A percentile compares a stretch with the other conserved stretches of the same genome.
Conservation (phyloP, 2,329 filamentous ascomycete species). For the Verticillium dahliae region DNA sequence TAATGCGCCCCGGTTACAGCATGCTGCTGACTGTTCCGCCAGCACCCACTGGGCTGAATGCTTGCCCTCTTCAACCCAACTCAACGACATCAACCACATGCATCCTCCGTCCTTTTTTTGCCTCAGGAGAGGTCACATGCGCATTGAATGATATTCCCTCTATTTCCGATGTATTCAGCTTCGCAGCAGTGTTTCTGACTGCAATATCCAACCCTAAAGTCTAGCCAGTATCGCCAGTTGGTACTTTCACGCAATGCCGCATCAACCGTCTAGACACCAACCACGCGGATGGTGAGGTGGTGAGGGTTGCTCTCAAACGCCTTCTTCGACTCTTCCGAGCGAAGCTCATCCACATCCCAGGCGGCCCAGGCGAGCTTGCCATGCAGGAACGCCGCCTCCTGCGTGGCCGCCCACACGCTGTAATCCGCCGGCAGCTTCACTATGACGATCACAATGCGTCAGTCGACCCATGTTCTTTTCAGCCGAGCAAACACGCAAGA, state of each 20-base stretch:
- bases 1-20: neutral
- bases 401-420: slow-evolving; percentile 33
- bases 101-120: no score
- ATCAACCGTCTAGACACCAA: neutral
- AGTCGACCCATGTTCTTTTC: neutral
- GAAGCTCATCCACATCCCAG: slow-evolving; percentile 46
- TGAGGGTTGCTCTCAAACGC: slow-evolving; percentile 9
- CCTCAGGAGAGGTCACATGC: no score
- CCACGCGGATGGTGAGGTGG: slow-evolving; percentile 7
- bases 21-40: neutral
- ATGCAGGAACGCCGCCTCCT: slow-evolving; percentile 39
- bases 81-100: no score
- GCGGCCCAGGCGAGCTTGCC: slow-evolving; percentile 39
- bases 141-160: no score
- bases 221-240: no score
- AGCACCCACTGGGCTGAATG: neutral
- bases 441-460: neutral
- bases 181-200: neutral
- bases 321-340: slow-evolving; percentile 13
- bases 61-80: neutral
- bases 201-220: no score
- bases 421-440: slow-evolving; percentile 31
- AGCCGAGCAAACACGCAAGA: neutral
- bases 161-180: no score
- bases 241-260: neutral